Evolutionary conservation across 495 filamentous ascomycete species (phyloP).

Genomic region (Aspergillus bridgeri): DNA sequence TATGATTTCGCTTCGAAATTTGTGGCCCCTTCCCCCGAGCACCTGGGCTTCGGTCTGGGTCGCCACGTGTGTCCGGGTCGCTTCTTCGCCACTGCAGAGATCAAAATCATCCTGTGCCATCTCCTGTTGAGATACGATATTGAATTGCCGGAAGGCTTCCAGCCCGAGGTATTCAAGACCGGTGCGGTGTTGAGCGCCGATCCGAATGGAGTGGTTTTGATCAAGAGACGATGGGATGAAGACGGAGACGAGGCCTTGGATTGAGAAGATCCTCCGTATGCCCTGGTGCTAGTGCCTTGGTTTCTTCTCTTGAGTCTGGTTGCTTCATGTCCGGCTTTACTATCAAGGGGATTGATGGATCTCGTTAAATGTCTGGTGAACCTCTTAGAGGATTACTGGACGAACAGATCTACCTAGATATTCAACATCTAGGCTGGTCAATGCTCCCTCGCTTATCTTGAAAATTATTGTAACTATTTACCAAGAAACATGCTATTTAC

Average conservation of each 20-base stretch:
- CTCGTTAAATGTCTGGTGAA: no score
- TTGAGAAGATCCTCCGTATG: neutral
- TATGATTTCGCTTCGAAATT: conserved; percentile 27
- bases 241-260: no score
- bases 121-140: conserved; percentile 49
- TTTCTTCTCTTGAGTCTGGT: no score
- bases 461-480: no score
- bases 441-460: no score
- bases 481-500: no score
- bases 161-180: neutral
- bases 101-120: conserved; percentile 33
- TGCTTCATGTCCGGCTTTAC: no score
- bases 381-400: no score
- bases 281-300: no score
- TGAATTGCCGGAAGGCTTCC: conserved; percentile 6
- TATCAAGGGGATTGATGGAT: no score
- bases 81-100: conserved; percentile 36
- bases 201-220: neutral
- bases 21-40: conserved; percentile 26
- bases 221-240: neutral
- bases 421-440: no score
- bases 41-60: conserved; percentile 37
- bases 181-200: neutral
- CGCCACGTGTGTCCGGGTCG: conserved; percentile 45
- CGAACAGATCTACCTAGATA: no score